Percentiles rank a stretch among this genome's conserved stretches.
Evolutionary conservation across 495 filamentous ascomycete genomes (phyloP).

Genomic region (Durotheca rogersii): DNA sequence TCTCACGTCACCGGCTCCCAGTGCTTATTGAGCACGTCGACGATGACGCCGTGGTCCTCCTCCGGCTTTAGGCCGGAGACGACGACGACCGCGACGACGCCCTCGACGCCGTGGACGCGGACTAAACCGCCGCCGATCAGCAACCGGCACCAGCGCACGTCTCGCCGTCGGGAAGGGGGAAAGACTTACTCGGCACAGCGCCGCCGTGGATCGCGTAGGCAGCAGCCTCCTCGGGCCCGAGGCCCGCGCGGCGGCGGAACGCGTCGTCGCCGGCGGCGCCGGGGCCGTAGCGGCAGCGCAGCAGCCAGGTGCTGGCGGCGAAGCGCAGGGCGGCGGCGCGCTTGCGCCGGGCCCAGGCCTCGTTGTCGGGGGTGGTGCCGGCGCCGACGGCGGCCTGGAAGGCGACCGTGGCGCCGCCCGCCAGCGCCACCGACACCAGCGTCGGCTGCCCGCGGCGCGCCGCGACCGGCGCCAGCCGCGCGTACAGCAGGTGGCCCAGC

Average conservation of each 20-base stretch:
- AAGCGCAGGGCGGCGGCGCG: constrained; percentile 63
- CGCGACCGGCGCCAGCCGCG: constrained; percentile 57
- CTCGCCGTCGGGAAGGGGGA: background rate
- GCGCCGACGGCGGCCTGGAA: constrained; percentile 50
- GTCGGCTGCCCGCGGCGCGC: constrained; percentile 49
- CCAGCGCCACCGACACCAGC: constrained; percentile 65
- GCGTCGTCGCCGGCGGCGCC: constrained; percentile 65
- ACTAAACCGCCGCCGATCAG: too few species aligned
- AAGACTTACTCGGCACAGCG: constrained; percentile 55
- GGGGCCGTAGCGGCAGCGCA: constrained; percentile 62
- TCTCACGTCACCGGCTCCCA: too few species aligned
- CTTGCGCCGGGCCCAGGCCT: constrained; percentile 62
- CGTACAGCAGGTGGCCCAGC: constrained; percentile 63
- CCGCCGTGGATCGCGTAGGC: constrained; percentile 77
- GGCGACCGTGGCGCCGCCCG: constrained; percentile 54
- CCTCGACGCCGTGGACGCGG: constrained; percentile 67
- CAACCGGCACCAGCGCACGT: too few species aligned
- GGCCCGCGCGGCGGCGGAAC: constrained; percentile 61
- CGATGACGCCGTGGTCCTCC: constrained; percentile 73
- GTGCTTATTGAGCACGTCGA: constrained; percentile 60
- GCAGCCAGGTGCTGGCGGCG: constrained; percentile 64
- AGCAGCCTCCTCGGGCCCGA: constrained; percentile 51
- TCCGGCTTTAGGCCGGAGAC: constrained; percentile 76
- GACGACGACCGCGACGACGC: constrained; percentile 69
- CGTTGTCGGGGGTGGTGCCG: constrained; percentile 63